Conservation (phyloP, 805 yeast genomes). For the Saccharomycopsis lassenensis region DNA sequence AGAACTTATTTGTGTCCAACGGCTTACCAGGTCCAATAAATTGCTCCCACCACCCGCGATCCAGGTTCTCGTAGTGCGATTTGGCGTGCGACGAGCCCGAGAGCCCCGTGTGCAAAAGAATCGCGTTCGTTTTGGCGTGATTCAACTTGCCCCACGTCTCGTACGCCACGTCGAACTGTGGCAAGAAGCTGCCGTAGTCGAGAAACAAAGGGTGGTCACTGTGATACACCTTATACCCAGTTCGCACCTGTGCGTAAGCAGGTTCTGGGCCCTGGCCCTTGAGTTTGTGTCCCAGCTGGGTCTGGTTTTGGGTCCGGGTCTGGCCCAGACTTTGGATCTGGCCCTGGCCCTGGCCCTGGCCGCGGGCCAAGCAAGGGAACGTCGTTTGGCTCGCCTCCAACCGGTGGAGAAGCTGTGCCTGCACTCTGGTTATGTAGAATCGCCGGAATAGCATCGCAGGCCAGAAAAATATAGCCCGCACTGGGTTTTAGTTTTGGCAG, state of each 20-base stretch:
- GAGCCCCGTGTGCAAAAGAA: conserved; percentile 79
- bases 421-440: too few relatives aligned
- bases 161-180: conserved; percentile 73
- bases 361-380: conserved; percentile 77
- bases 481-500: too few relatives aligned
- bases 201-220: conserved; percentile 51
- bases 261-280: conserved; percentile 76
- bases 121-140: conserved; percentile 52
- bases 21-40: conserved; percentile 74
- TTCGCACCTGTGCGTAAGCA: conserved; percentile 54
- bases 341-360: not conserved
- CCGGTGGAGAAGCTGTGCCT: too few relatives aligned
- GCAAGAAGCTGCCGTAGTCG: conserved; percentile 74
- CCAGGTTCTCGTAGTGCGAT: conserved; percentile 57
- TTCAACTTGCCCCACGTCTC: conserved; percentile 85
- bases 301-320: not conserved
- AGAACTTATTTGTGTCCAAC: conserved; percentile 71
- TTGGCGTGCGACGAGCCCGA: conserved; percentile 92
- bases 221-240: conserved; percentile 54
- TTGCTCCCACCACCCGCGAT: conserved; percentile 92
- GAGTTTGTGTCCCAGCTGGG: conserved; percentile 1
- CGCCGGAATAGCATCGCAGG: too few relatives aligned
- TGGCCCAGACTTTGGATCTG: not conserved
- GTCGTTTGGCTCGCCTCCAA: conserved; percentile 31
- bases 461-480: too few relatives aligned